phyloP scores from a whole-genome alignment of 1,139 yeast species.

The Hemisphaericaspora xylofermentans region DNA sequence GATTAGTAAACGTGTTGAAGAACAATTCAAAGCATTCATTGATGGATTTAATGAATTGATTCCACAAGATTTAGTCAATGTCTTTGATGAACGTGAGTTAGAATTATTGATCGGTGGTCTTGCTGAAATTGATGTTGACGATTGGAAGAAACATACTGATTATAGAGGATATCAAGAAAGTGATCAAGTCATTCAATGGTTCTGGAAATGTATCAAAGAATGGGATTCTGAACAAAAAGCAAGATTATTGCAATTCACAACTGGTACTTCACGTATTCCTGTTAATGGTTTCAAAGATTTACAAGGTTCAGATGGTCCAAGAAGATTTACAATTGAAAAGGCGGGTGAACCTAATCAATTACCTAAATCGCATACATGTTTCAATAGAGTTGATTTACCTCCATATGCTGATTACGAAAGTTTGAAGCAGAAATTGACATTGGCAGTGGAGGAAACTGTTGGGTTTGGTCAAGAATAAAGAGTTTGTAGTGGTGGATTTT shows the following conservation, averaged over 20 bases:
- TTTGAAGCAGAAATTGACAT: slow-evolving; percentile 73
- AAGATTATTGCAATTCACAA: slow-evolving; percentile 89
- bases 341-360: slow-evolving; percentile 93
- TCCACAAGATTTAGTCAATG: slow-evolving; percentile 94
- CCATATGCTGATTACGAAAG: slow-evolving; percentile 75
- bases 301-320: slow-evolving; percentile 98
- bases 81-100: slow-evolving; percentile 94
- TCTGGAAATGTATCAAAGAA: slow-evolving; percentile 90
- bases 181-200: slow-evolving; percentile 97
- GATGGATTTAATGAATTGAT: slow-evolving; percentile 96
- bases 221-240: slow-evolving; percentile 99
- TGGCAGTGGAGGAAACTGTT: slow-evolving; percentile 92
- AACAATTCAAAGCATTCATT: slow-evolving; percentile 93
- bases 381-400: slow-evolving; percentile 90
- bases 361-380: slow-evolving; percentile 96
- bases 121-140: slow-evolving; percentile 96
- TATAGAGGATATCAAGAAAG: slow-evolving; percentile 96
- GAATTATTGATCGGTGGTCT: slow-evolving; percentile 97
- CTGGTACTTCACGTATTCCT: slow-evolving; percentile 98
- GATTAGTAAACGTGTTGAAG: slow-evolving; percentile 88
- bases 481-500: neutral
- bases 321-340: slow-evolving; percentile 96
- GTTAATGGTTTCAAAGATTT: slow-evolving; percentile 97
- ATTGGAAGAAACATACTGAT: slow-evolving; percentile 98
- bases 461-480: slow-evolving; percentile 90